A percentile compares a stretch with the other conserved stretches of the same genome.
Evolutionary conservation across 225 moss, liverwort and hornwort genomes (phyloP).

Genomic region (Lunularia cruciata): DNA sequence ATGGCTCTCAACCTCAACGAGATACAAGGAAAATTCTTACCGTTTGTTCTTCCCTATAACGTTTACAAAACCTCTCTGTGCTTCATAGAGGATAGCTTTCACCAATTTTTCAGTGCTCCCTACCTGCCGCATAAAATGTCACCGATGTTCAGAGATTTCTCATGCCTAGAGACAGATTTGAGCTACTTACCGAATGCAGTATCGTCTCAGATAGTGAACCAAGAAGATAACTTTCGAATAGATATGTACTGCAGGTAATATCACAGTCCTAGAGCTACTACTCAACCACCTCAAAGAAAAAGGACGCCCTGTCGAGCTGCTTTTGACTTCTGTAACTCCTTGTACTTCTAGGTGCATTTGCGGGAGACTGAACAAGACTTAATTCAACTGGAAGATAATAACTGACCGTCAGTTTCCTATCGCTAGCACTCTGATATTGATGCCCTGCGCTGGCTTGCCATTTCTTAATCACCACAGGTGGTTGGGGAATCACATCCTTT

Average conservation of each 20-base stretch:
- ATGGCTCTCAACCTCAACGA: neutral
- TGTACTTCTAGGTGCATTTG: too few relatives aligned
- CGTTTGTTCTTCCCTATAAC: constrained; percentile 73
- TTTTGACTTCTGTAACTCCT: too few relatives aligned
- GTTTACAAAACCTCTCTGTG: constrained; percentile 76
- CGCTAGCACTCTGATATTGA: constrained; percentile 10
- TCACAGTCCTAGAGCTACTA: too few relatives aligned
- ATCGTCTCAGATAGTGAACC: too few relatives aligned
- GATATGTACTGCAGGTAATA: too few relatives aligned
- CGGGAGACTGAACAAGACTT: too few relatives aligned
- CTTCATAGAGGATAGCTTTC: constrained; percentile 90
- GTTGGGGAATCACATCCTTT: neutral
- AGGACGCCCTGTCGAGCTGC: too few relatives aligned
- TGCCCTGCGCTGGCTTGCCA: neutral
- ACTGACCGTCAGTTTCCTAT: constrained; percentile 8
- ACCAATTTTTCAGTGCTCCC: constrained; percentile 68
- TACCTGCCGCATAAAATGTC: constrained; percentile 41
- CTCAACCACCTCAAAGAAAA: too few relatives aligned
- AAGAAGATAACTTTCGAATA: too few relatives aligned
- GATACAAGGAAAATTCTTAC: constrained; percentile 39
- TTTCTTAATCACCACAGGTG: neutral
- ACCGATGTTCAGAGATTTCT: neutral
- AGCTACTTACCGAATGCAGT: too few relatives aligned
- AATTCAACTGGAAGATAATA: neutral
- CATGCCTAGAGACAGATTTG: too few relatives aligned